phyloP scores from a whole-genome alignment of 768 basidiomycete genomes.

The Termitomyces titanicus region DNA sequence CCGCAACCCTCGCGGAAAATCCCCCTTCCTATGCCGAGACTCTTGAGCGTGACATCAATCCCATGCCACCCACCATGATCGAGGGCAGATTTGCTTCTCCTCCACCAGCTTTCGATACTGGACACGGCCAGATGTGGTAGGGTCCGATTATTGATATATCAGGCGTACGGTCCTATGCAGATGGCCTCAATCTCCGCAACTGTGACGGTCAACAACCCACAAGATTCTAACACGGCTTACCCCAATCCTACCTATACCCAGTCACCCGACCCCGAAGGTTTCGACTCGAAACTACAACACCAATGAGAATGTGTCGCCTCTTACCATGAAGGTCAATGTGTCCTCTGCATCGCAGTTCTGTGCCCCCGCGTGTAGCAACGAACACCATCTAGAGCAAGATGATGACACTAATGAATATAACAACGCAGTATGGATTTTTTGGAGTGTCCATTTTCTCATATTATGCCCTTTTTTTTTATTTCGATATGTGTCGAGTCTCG shows the following conservation, averaged over 20 bases:
- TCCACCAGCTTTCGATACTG: slow-evolving; percentile 28
- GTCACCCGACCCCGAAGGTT: too few species aligned
- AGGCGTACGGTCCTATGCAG: slow-evolving; percentile 33
- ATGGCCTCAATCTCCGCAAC: slow-evolving; percentile 20
- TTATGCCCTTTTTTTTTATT: too few species aligned
- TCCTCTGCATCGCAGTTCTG: too few species aligned
- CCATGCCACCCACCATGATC: slow-evolving; percentile 47
- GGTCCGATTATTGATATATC: slow-evolving; percentile 18
- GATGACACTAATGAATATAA: too few species aligned
- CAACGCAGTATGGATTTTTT: too few species aligned
- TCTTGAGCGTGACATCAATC: slow-evolving; percentile 39
- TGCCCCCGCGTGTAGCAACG: too few species aligned
- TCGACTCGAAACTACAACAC: too few species aligned
- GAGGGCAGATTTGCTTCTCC: slow-evolving; percentile 21
- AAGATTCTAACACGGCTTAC: slow-evolving; percentile 28
- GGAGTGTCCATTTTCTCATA: too few species aligned
- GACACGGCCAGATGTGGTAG: slow-evolving; percentile 20
- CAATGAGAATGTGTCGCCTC: too few species aligned
- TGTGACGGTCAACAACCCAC: slow-evolving; percentile 19
- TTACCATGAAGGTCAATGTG: too few species aligned
- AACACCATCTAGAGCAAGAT: too few species aligned
- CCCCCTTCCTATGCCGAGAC: slow-evolving; percentile 38
- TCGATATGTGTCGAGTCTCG: too few species aligned
- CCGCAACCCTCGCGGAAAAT: slow-evolving; percentile 54
- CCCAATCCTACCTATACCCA: slow-evolving; percentile 25